Conservation (phyloP, 257 asterid species). For the Rauvolfia tetraphylla region DNA sequence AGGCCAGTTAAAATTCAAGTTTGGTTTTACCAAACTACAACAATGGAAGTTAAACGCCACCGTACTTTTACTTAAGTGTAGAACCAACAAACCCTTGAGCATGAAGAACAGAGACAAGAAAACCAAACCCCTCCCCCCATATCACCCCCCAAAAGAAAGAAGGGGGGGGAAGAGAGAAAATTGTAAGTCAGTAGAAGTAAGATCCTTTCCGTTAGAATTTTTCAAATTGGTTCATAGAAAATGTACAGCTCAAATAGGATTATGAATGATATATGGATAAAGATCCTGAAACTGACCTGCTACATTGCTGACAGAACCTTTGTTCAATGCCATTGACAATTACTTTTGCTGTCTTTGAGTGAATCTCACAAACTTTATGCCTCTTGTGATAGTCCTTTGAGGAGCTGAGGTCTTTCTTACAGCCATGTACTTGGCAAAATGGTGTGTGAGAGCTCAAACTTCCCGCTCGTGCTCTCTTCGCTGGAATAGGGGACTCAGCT, state of each 20-base stretch:
- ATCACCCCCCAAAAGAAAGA: no score
- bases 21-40: not conserved
- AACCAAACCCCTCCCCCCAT: no score
- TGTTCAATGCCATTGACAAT: slow-evolving; percentile 46
- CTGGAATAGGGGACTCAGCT: slow-evolving; percentile 25
- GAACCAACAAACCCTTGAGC: not conserved
- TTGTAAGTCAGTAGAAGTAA: not conserved
- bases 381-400: slow-evolving; percentile 44
- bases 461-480: slow-evolving; percentile 34
- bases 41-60: not conserved
- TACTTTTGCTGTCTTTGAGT: slow-evolving; percentile 41
- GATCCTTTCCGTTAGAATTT: not conserved
- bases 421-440: slow-evolving; percentile 44
- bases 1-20: not conserved
- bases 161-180: no score
- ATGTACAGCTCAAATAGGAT: not conserved
- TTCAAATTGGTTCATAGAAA: not conserved
- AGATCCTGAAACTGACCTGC: slow-evolving; percentile 31
- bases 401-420: slow-evolving; percentile 41
- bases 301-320: slow-evolving; percentile 52
- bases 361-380: slow-evolving; percentile 53
- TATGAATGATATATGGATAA: not conserved
- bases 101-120: not conserved
- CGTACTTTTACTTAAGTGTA: not conserved
- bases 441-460: slow-evolving; percentile 27